These are phyloP conservation scores for Rhynchospora pubera DNA, from an alignment of 176 grass and related monocot species.

Conservation along the genomic window DNA sequence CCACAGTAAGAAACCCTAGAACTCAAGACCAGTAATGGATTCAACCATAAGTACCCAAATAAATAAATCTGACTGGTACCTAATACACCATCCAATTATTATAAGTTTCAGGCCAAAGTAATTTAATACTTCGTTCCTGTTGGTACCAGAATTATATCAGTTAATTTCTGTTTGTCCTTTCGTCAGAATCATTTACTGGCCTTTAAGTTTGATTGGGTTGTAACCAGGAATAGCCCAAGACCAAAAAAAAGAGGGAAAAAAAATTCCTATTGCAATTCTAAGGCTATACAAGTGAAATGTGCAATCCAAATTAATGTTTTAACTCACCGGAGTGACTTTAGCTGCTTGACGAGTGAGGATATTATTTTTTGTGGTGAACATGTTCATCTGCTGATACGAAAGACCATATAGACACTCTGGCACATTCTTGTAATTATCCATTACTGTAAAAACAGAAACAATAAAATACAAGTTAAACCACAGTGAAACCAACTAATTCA, in stretches of 20 bases:
- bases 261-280: neutral
- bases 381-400: constrained; percentile 53
- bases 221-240: neutral
- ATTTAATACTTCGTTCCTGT: neutral
- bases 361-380: constrained; percentile 70
- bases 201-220: neutral
- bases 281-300: neutral
- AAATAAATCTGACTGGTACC: neutral
- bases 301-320: neutral
- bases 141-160: neutral
- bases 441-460: constrained; percentile 44
- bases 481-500: neutral
- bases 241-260: neutral
- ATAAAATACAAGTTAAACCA: neutral
- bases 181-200: neutral
- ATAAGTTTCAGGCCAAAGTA: neutral
- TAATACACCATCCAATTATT: neutral
- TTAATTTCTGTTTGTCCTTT: neutral
- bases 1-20: neutral
- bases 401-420: constrained; percentile 72
- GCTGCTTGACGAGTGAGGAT: constrained; percentile 44
- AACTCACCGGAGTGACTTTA: constrained; percentile 55
- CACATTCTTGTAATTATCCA: constrained; percentile 68
- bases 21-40: neutral
- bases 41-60: neutral